These are phyloP conservation scores for Metschnikowia aberdeeniae DNA, from an alignment of 805 yeast genomes.

Conservation along the genomic window DNA sequence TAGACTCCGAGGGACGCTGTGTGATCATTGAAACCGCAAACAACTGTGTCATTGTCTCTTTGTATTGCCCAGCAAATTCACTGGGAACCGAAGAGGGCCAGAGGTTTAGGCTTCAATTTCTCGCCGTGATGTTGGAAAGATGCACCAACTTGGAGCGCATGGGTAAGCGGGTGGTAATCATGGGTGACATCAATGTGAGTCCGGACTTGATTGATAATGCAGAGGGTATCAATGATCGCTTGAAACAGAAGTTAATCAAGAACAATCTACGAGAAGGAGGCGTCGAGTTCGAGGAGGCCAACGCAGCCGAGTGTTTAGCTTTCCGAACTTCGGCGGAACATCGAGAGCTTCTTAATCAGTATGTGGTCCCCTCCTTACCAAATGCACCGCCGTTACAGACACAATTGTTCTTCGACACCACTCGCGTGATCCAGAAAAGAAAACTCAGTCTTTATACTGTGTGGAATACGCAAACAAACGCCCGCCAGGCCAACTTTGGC, in stretches of 20 bases:
- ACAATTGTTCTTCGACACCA: constrained; percentile 51
- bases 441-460: constrained; percentile 74
- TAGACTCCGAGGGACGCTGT: constrained; percentile 86
- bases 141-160: constrained; percentile 47
- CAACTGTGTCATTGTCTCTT: constrained; percentile 56
- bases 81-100: constrained; percentile 65
- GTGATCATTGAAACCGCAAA: constrained; percentile 68
- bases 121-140: constrained; percentile 57
- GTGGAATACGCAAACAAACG: constrained; percentile 80
- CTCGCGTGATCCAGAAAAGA: constrained; percentile 54
- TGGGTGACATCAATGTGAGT: constrained; percentile 89
- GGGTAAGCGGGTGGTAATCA: constrained; percentile 67
- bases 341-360: constrained; percentile 27
- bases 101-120: constrained; percentile 51
- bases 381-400: constrained; percentile 3
- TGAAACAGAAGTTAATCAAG: constrained; percentile 21
- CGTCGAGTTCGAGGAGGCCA: constrained; percentile 23
- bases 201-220: constrained; percentile 82
- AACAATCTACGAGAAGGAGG: constrained; percentile 18
- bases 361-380: constrained; percentile 21
- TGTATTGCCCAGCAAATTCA: constrained; percentile 93
- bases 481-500: constrained; percentile 80
- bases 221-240: constrained; percentile 50
- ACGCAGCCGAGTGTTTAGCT: constrained; percentile 26
- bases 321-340: constrained; percentile 33